Evolutionary conservation across 257 asterid genomes (phyloP).

Genomic region (Henckelia pumila): DNA sequence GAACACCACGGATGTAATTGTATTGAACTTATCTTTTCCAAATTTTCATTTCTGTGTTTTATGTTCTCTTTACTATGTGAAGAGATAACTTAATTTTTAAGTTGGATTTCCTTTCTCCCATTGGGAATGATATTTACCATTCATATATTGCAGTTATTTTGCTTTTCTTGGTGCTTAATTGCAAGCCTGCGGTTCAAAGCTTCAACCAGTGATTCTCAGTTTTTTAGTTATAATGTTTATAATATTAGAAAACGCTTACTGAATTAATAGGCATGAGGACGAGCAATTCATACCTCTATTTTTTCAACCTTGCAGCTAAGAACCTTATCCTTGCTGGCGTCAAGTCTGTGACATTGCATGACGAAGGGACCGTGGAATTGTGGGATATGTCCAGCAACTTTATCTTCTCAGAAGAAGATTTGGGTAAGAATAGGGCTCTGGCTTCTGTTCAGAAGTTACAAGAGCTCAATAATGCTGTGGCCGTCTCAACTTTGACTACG

Average conservation of each 20-base stretch:
- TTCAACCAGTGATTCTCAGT: conserved; percentile 11
- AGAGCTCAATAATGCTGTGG: conserved; percentile 88
- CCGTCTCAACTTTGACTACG: conserved; percentile 60
- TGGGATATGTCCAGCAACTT: conserved; percentile 95
- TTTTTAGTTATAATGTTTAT: conserved; percentile 1
- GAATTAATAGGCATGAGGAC: conserved; percentile 2
- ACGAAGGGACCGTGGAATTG: conserved; percentile 74
- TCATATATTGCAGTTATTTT: background rate
- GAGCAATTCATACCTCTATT: conserved; percentile 17
- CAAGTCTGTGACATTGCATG: conserved; percentile 89
- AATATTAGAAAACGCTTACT: conserved; percentile 4
- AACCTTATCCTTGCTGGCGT: conserved; percentile 93
- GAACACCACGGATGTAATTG: too few relatives aligned
- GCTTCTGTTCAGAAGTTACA: conserved; percentile 84
- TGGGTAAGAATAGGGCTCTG: conserved; percentile 87
- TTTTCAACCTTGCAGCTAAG: conserved; percentile 63
- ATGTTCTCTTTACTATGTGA: background rate
- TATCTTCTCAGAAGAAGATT: conserved; percentile 72
- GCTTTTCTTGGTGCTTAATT: conserved; percentile 11
- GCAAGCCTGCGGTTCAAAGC: background rate
- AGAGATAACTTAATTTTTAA: background rate
- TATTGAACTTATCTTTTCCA: too few relatives aligned
- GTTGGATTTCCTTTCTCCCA: background rate
- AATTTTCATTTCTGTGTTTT: too few relatives aligned
- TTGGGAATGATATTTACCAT: background rate